A percentile compares a stretch with the other conserved stretches of the same genome.
Conservation (phyloP, 257 asterid species). For the Prunella vulgaris region DNA sequence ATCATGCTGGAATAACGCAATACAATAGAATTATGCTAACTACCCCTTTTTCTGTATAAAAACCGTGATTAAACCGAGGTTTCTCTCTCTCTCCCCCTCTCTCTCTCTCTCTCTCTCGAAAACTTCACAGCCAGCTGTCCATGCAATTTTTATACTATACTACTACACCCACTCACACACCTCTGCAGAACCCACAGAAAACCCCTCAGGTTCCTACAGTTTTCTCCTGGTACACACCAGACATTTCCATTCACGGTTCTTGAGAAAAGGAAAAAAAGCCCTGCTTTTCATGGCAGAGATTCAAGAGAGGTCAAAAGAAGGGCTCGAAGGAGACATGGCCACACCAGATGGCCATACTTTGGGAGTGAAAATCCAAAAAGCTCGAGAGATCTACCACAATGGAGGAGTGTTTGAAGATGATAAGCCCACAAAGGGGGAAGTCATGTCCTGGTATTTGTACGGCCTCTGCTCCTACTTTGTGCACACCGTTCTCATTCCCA, state of each 20-base stretch:
- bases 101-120: conserved; percentile 39
- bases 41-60: conserved; percentile 8
- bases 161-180: neutral
- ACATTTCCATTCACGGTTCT: neutral
- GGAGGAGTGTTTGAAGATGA: conserved; percentile 45
- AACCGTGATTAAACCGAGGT: conserved; percentile 47
- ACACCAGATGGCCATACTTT: conserved; percentile 41
- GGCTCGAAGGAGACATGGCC: conserved; percentile 20
- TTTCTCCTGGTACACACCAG: conserved; percentile 1
- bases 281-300: conserved; percentile 32
- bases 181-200: neutral
- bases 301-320: conserved; percentile 32
- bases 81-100: conserved; percentile 29
- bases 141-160: conserved; percentile 14
- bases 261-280: neutral
- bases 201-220: neutral
- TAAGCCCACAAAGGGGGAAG: conserved; percentile 63
- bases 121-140: conserved; percentile 60
- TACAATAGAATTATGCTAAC: conserved; percentile 2
- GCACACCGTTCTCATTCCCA: conserved; percentile 68
- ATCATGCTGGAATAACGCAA: neutral
- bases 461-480: conserved; percentile 81
- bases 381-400: conserved; percentile 29
- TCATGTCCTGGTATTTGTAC: conserved; percentile 63
- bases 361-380: conserved; percentile 44